Conservation (phyloP, 2,329 filamentous ascomycete genomes). For the Aspergillus brasiliensis region DNA sequence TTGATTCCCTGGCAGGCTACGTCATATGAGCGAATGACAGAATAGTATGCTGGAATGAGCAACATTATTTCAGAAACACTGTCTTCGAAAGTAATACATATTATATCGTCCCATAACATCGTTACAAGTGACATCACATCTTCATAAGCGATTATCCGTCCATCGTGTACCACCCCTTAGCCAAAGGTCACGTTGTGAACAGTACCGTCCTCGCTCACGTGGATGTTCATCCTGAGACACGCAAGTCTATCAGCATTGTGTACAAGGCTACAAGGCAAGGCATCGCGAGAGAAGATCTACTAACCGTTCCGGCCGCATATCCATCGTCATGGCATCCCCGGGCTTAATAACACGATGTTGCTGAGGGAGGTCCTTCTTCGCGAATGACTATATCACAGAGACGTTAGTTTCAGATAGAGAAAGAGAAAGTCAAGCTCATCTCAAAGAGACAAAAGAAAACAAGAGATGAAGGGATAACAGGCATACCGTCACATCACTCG, state of each 20-base stretch:
- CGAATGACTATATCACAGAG: slow-evolving; percentile 39
- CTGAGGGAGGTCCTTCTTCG: slow-evolving; percentile 49
- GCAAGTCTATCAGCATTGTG: slow-evolving; percentile 6
- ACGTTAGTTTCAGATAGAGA: background rate
- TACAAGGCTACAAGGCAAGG: background rate
- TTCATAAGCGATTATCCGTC: background rate
- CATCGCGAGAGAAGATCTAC: slow-evolving; percentile 4
- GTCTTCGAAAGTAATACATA: background rate
- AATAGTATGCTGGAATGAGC: background rate
- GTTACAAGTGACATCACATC: background rate
- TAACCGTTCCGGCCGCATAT: slow-evolving; percentile 47
- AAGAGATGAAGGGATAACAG: background rate
- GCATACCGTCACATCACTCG: slow-evolving; percentile 38
- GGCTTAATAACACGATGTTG: slow-evolving; percentile 47
- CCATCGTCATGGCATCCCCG: slow-evolving; percentile 42
- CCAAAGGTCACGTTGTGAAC: slow-evolving; percentile 48
- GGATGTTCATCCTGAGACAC: slow-evolving; percentile 45
- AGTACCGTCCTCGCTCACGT: slow-evolving; percentile 46
- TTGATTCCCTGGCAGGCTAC: too few species aligned
- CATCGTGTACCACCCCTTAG: slow-evolving; percentile 19
- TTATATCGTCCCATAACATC: background rate
- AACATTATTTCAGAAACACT: background rate
- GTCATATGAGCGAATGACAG: too few species aligned
- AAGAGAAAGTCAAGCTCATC: background rate
- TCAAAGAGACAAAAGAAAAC: background rate